Base-by-base conservation (phyloP, 768 basidiomycete species). In the Daedaleopsis nitida region DNA sequence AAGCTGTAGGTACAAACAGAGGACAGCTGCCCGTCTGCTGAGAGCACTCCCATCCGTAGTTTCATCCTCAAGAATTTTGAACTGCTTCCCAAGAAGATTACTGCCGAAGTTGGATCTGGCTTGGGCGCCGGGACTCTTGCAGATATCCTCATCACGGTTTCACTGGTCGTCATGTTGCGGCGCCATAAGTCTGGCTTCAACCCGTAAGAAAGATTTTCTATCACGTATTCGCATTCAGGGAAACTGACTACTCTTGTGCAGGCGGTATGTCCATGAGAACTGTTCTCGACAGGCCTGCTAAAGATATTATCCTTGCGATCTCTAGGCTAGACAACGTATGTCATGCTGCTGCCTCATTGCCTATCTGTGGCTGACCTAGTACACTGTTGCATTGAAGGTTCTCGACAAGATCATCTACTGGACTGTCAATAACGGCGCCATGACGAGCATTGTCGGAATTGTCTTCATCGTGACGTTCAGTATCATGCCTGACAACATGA, bases 391-490 rank as follows among this genome's bases (percentile, higher is more conserved):
- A 17, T 38, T 55, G 58, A 3, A 42, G 39, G 27, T 54, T 12
- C 50, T 64, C 8, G 63, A 60, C 58, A 60, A 55, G 45, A 44
- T 64, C 45, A 60, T 55, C 17, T 64, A 60, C 45, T 64, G 63
- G 63, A 57, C 58, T 3, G 59, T 64, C 13, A 64, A 64, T 51
- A 59, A 59, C 47, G 63, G 63, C 10, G 9, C 60, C 1, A 35
- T 64, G 14, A 59, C 58, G 21, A 60, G 62, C 38, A 19, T 64
- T 37, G 63, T 64, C 44, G 63, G 58, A 17, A 34, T 60, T 12
- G 47, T 47, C 24, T 49, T 64, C 49, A 52, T 64, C 43, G 51
- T 64, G 50, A 59, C 58, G 58, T 57, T 60, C 37, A 52, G 55
- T 10, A 43, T 21, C 35, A 64, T 64, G 55, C 58, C 55, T 4